Conservation (phyloP, 1,284 basidiomycete species). For the Malassezia cuniculi region DNA sequence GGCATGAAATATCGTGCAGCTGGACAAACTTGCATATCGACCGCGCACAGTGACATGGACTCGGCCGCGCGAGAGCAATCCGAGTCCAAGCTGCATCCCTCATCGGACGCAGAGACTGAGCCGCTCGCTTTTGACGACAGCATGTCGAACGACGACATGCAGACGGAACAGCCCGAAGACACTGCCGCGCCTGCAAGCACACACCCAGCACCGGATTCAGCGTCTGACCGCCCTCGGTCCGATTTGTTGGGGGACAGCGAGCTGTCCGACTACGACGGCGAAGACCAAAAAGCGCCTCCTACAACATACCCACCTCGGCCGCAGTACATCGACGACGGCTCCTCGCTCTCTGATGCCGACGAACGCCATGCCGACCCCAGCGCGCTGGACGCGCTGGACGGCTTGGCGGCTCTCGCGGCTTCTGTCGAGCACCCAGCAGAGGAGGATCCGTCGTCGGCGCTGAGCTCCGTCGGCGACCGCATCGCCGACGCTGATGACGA, state of each 20-base stretch:
- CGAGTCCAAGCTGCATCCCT: slow-evolving; percentile 2
- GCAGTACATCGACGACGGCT: slow-evolving; percentile 1
- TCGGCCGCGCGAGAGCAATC: no score
- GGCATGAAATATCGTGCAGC: no score
- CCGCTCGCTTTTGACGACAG: slow-evolving; percentile 35
- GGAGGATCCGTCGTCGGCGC: slow-evolving; percentile 1
- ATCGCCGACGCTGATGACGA: slow-evolving; percentile 16
- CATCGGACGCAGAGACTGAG: slow-evolving; percentile 38
- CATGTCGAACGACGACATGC: slow-evolving; percentile 3
- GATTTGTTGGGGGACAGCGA: slow-evolving; percentile 3
- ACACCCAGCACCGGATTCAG: not conserved
- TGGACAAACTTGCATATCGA: no score
- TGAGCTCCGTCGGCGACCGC: slow-evolving; percentile 13
- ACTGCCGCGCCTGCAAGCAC: not conserved
- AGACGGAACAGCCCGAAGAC: not conserved
- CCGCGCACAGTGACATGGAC: no score
- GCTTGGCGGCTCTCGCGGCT: slow-evolving; percentile 30
- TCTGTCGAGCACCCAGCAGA: slow-evolving; percentile 4
- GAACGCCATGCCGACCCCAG: not conserved
- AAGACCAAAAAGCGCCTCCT: not conserved
- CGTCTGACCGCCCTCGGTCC: no score
- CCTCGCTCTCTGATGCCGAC: slow-evolving; percentile 3
- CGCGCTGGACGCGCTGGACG: slow-evolving; percentile 26
- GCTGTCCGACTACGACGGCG: slow-evolving; percentile 1
- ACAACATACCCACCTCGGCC: not conserved